These are phyloP conservation scores for Comarum palustre DNA, from an alignment of 306 rosid genomes.

Conservation along the genomic window DNA sequence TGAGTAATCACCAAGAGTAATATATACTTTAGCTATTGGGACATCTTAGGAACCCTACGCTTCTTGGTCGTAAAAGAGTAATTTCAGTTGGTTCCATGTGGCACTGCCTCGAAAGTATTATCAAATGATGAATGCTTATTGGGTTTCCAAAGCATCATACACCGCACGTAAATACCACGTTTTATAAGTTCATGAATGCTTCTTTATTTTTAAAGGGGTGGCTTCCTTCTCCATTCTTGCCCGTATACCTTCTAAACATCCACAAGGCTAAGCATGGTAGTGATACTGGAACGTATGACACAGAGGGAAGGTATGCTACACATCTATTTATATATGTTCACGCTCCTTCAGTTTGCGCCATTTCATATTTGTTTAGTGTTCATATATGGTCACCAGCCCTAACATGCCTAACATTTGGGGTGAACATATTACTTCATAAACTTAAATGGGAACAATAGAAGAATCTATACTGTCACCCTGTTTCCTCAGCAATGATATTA, in stretches of 20 bases:
- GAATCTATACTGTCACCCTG: neutral
- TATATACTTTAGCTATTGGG: neutral
- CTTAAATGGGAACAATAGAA: neutral
- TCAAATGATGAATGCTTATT: neutral
- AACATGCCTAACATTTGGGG: neutral
- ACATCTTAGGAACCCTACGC: neutral
- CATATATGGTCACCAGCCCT: neutral
- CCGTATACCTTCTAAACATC: conserved; percentile 60
- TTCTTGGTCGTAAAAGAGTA: neutral
- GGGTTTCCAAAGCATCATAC: neutral
- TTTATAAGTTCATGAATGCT: too few relatives aligned
- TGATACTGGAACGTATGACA: conserved; percentile 74
- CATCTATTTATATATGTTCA: neutral
- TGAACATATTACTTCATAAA: neutral
- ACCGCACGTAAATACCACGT: neutral
- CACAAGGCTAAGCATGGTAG: conserved; percentile 82
- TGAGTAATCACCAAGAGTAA: too few relatives aligned
- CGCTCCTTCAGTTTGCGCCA: neutral
- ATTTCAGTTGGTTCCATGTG: neutral
- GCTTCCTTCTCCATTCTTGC: conserved; percentile 79
- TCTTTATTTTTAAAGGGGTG: conserved; percentile 47
- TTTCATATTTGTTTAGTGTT: neutral
- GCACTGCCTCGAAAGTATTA: neutral
- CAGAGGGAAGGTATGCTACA: conserved; percentile 67
- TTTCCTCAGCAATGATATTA: neutral